Base-by-base conservation (phyloP, 1,284 basidiomycete species). In the Coniferiporia sulphurascens region DNA sequence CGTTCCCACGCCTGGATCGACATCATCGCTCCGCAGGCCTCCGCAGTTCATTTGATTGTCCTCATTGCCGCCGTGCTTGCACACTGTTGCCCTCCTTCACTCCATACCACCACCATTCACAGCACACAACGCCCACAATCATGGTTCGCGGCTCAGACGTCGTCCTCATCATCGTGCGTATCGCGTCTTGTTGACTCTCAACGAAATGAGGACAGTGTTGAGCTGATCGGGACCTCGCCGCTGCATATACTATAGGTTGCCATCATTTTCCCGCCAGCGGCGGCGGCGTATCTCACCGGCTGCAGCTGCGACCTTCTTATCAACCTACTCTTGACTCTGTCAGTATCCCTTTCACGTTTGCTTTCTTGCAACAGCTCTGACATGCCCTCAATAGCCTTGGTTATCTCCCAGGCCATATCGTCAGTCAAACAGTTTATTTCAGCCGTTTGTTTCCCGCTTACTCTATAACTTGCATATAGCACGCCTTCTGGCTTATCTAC, bases 251-350 rank as follows among this genome's bases (percentile, higher is more conserved):
- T 27, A 70, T 61, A 89, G 84, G 83, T 92, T 59, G 87, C 92
- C 15, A 91, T 96, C 70, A 65, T 88, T 48, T 86, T 87, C 69
- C 86, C 86, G 1, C 85, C 85, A 7, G 85, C 84, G 1, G 83
- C 88, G 0, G 89, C 84, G 7, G 82, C 76, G 1, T 84, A 92
- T 68, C 77, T 93, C 64, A 85, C 89, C 1, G 90, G 90, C 22
- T 92, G 89, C 72, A 80, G 81, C 58, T 90, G 87, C 68, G 89
- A 92, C 71, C 76, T 92, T 44, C 78, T 92, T 64, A 91, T 94
- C 76, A 92, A 90, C 74, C 82, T 92, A 61, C 72, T 80, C 58
- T 72, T 93, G 66, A 93, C 90, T 0, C 72, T 87, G 83, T 87
- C 69, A 59, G 83, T 27, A 27, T 72, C 38, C 55, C 48, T 13